Percentiles rank a stretch among this genome's conserved stretches.
Evolutionary conservation across 2,329 filamentous ascomycete species (phyloP).

Genomic region (Neoscytalidium dimidiatum): DNA sequence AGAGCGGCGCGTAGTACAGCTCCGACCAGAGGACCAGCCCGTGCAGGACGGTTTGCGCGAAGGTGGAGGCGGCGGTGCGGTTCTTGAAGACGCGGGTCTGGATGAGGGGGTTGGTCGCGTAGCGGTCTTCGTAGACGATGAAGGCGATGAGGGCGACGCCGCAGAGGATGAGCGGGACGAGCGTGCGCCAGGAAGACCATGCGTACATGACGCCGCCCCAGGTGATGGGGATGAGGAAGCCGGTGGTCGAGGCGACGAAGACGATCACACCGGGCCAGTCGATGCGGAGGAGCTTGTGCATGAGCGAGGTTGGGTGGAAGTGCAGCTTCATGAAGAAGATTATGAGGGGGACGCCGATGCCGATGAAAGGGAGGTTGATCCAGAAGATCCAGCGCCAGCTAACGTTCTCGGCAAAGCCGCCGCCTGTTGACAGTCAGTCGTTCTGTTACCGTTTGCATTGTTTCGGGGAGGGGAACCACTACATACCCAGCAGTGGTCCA

Average conservation of each 20-base stretch:
- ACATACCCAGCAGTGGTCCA: conserved; percentile 50
- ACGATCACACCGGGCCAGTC: conserved; percentile 65
- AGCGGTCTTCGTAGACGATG: conserved; percentile 55
- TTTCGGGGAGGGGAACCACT: conserved; percentile 20
- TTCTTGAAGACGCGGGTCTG: conserved; percentile 49
- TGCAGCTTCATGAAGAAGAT: conserved; percentile 57
- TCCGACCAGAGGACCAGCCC: conserved; percentile 51
- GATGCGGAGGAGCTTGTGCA: conserved; percentile 54
- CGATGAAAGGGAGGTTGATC: conserved; percentile 62
- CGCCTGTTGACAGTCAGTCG: conserved; percentile 42
- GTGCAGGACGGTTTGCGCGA: conserved; percentile 58
- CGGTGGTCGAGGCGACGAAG: conserved; percentile 61
- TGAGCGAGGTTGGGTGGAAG: conserved; percentile 48
- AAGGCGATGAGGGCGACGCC: conserved; percentile 54
- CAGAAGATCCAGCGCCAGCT: conserved; percentile 67
- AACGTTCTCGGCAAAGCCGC: conserved; percentile 54
- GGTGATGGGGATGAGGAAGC: conserved; percentile 63
- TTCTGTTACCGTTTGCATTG: background rate
- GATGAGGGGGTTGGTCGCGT: conserved; percentile 55
- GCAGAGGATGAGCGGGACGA: conserved; percentile 63
- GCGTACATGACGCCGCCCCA: conserved; percentile 67
- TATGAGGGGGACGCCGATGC: conserved; percentile 50
- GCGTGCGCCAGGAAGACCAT: conserved; percentile 63
- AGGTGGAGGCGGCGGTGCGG: conserved; percentile 53
- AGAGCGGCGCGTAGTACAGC: conserved; percentile 47